Conservation (phyloP, 2,329 filamentous ascomycete genomes). For the Colletotrichum lindemuthianum region DNA sequence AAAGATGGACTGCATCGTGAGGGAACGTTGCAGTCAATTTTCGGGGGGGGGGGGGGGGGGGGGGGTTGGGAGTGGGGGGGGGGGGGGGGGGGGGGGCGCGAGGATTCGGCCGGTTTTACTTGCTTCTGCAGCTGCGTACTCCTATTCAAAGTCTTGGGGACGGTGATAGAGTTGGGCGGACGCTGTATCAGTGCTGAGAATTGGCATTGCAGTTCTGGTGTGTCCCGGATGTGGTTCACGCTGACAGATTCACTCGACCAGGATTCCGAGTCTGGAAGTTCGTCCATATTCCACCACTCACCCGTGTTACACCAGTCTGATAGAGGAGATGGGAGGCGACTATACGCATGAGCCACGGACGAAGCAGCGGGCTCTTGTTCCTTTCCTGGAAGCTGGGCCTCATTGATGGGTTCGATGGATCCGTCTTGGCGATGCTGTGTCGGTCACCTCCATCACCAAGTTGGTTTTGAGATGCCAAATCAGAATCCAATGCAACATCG, state of each 20-base stretch:
- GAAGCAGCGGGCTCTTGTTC: neutral
- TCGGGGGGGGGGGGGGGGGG: no score
- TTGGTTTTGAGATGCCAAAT: no score
- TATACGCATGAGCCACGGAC: neutral
- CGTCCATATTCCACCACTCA: conserved; percentile 21
- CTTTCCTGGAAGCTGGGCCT: neutral
- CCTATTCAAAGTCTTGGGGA: no score
- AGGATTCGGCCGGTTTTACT: no score
- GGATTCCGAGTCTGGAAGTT: conserved; percentile 1
- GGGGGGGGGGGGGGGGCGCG: conserved; percentile 1
- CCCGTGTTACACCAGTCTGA: conserved; percentile 15
- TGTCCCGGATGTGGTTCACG: conserved; percentile 1
- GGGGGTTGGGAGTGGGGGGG: no score
- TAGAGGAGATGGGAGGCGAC: conserved; percentile 1
- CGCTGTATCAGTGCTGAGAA: no score
- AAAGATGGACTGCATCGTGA: conserved; percentile 47
- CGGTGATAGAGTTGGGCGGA: no score
- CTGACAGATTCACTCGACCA: conserved; percentile 17
- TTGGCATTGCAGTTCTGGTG: neutral
- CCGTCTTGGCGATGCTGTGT: no score
- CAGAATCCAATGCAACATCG: no score
- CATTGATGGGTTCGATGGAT: neutral
- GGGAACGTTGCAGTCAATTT: conserved; percentile 33
- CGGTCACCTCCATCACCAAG: no score
- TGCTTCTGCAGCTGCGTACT: no score